These are phyloP conservation scores for Leucocoprinus leucothites DNA, from an alignment of 768 basidiomycete genomes.

Conservation along the genomic window DNA sequence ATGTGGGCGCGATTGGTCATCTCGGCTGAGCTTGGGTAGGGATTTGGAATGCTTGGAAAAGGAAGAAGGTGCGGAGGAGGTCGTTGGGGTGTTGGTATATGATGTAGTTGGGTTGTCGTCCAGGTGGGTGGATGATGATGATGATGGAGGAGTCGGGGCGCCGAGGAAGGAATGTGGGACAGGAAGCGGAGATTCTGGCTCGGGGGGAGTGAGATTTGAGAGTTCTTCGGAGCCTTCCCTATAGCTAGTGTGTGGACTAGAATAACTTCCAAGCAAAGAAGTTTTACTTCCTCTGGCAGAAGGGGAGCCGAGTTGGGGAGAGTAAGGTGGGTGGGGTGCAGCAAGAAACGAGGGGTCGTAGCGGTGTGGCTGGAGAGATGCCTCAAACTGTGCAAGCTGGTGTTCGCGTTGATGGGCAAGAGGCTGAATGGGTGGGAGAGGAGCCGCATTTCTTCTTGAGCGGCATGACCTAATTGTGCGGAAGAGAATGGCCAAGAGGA, in stretches of 20 bases:
- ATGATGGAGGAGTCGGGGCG: slow-evolving; percentile 24
- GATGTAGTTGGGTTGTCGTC: slow-evolving; percentile 9
- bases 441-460: slow-evolving; percentile 29
- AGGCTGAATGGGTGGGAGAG: slow-evolving; percentile 64
- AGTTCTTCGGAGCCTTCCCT: slow-evolving; percentile 1
- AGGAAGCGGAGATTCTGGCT: slow-evolving; percentile 14
- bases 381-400: slow-evolving; percentile 38
- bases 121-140: slow-evolving; percentile 25
- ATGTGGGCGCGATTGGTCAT: slow-evolving; percentile 14
- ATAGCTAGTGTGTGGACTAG: slow-evolving; percentile 13
- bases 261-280: slow-evolving; percentile 26
- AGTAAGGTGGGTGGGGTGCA: slow-evolving; percentile 17
- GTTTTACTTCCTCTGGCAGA: slow-evolving; percentile 27
- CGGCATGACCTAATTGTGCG: slow-evolving; percentile 33
- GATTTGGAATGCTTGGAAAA: slow-evolving; percentile 14
- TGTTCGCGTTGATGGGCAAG: slow-evolving; percentile 60
- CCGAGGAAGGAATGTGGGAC: slow-evolving; percentile 11
- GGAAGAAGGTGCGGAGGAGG: neutral
- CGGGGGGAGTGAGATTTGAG: slow-evolving; percentile 16
- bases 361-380: slow-evolving; percentile 16
- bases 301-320: slow-evolving; percentile 4
- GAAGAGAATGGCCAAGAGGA: slow-evolving; percentile 34
- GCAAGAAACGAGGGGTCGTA: slow-evolving; percentile 19
- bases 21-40: slow-evolving; percentile 13
- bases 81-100: neutral